Evolutionary conservation across 2,329 filamentous ascomycete genomes (phyloP), one percentile per base, ranked within the genome.

Genomic region (Penicillium sp.): DNA sequence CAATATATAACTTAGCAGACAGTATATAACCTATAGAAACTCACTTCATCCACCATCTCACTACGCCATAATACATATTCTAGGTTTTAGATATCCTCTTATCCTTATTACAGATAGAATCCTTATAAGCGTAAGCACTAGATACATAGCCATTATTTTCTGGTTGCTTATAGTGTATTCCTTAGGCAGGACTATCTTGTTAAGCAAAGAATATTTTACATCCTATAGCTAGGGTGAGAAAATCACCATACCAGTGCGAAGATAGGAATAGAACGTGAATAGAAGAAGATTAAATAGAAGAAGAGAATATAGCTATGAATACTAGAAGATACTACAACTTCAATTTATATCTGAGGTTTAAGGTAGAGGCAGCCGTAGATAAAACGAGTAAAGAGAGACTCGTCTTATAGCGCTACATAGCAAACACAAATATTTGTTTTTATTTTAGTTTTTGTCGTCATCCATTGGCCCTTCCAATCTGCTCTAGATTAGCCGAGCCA

Each of bases 21-120:
- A 46, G 11, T 23, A 3, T 46, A 40, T 14, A 44, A 50, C 1
- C 51, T 21, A 46, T 49, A 4, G 10, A 2, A 53, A 57, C 54
- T 53, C 40, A 59, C 56, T 55, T 28, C 29, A 53, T 59, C 52
- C 34, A 58, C 37, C 24, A 44, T 39, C 43, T 19, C 10, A 58
- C 42, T 46, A 34, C 40, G 1, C 39, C 0, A 39, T 8, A 33
- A 16, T 61, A 57, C n/a, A 54, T 54, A 33, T 14, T 59, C 46
- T 61, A 59, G 9, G 56, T 59, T 50, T 57, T 59, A 1, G 47
- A 47, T 52, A 61, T 33, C 19, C 51, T 57, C 51, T 59, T 61
- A 45, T 61, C 54, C 40, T 59, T 57, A 1, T 51, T 29, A 21
- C 46, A 28, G 23, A 59, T 57, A 2, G 51, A 13, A 23, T 61